phyloP scores from a whole-genome alignment of 371 early-diverging fungal species.

The Blakeslea trispora region DNA sequence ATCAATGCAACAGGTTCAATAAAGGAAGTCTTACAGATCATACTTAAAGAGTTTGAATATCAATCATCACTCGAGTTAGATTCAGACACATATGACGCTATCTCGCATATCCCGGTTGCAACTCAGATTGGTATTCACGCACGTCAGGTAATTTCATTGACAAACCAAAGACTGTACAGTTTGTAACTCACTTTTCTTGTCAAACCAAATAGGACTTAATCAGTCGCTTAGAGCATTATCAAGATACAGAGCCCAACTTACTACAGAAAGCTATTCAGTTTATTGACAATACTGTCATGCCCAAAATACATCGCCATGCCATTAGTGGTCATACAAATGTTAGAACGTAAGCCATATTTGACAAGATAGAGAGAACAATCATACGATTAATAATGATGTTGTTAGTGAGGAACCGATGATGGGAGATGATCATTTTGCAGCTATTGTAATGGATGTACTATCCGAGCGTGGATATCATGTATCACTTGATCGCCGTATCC shows the following conservation, averaged over 20 bases:
- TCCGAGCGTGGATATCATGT: slow-evolving; percentile 71
- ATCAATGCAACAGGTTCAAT: slow-evolving; percentile 67
- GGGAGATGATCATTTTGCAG: slow-evolving; percentile 54
- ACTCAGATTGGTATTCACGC: slow-evolving; percentile 68
- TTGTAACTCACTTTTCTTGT: not conserved
- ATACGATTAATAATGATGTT: not conserved
- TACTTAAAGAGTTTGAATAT: slow-evolving; percentile 68
- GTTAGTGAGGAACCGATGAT: slow-evolving; percentile 54
- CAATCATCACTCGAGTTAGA: slow-evolving; percentile 66
- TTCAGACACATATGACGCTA: slow-evolving; percentile 64
- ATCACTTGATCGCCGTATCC: slow-evolving; percentile 57
- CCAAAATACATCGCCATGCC: slow-evolving; percentile 59
- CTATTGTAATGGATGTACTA: slow-evolving; percentile 67
- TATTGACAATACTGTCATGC: slow-evolving; percentile 58
- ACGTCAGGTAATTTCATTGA: slow-evolving; percentile 41
- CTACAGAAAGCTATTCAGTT: slow-evolving; percentile 56
- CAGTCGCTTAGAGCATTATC: slow-evolving; percentile 62
- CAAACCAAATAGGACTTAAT: slow-evolving; percentile 53
- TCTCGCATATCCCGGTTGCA: slow-evolving; percentile 68
- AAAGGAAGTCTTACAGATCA: slow-evolving; percentile 66
- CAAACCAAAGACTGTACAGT: not conserved
- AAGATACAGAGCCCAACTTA: slow-evolving; percentile 54
- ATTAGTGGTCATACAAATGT: slow-evolving; percentile 66
- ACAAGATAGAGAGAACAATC: not conserved
- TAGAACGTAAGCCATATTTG: slow-evolving; percentile 51